Evolutionary conservation across 148 eudicot species (phyloP), one percentile per base, ranked within the genome.

Genomic region (Arctostaphylos glauca): DNA sequence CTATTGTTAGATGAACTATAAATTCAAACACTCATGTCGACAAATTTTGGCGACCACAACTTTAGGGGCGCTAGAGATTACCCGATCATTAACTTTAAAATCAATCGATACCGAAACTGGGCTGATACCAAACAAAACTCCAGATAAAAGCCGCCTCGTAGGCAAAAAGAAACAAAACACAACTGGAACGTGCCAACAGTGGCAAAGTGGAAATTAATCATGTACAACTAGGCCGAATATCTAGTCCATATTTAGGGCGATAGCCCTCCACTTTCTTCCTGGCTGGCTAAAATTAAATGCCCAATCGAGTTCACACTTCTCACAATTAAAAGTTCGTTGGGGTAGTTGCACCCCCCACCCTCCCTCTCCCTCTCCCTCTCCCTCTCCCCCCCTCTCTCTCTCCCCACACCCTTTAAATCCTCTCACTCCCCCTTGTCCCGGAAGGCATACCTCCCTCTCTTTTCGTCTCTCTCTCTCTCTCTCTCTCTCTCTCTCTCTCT

Each of bases 271-370:
- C 13, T 52, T 50, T 10, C 48, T 54, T 48, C 74, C 23, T 18
- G 43, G 74, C 79, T 79, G 82, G 79, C 86, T 59, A 8, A 73
- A 84, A 84, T 73, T 74, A 70, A 76, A 54, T 67, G 78, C 78
- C 80, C 19, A 54, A n/a, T 21, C 55, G 41, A 0, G 9, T 2
- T 44, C 55, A 19, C 55, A 49, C 14, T 56, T 81, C 47, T 81
- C 47, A 84, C 85, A 74, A 81, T 87, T 81, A 87, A 87, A 81
- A 87, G 86, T 87, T 87, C 86, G 89, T 87, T 87, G 89, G 88
- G 86, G 86, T 84, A 82, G 86, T 87, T 87, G 89, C 82, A 84
- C 46, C 82, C 44, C 81, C 83, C 84, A 18, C 47, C 71, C 9
- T 43, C 64, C 60, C 21, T 49, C 52, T 31, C 62, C 13, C 23